phyloP scores from a whole-genome alignment of 2,329 filamentous ascomycete genomes.

The Aspergillus hiratsukae region DNA sequence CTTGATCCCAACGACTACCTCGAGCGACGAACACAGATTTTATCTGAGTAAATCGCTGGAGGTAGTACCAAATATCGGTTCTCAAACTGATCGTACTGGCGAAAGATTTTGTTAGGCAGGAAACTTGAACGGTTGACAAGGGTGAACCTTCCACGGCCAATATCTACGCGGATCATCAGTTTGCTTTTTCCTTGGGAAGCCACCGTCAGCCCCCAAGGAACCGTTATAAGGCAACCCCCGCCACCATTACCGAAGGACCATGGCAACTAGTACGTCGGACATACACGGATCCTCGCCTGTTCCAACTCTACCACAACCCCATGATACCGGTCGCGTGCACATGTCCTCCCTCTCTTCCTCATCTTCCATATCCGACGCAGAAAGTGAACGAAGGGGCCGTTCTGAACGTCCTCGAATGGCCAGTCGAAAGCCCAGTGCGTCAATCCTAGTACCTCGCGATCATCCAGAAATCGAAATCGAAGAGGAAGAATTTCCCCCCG shows the following conservation, averaged over 20 bases:
- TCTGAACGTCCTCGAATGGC: constrained; percentile 62
- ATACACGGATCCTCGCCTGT: constrained; percentile 37
- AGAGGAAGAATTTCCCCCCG: constrained; percentile 72
- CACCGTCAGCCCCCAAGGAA: constrained; percentile 11
- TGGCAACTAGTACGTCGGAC: constrained; percentile 35
- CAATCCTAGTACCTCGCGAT: constrained; percentile 76
- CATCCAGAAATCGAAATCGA: constrained; percentile 67
- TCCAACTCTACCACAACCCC: constrained; percentile 37
- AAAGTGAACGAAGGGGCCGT: constrained; percentile 41
- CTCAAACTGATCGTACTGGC: background rate
- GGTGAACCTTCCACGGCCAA: background rate
- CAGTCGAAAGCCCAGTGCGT: constrained; percentile 73
- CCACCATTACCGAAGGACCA: constrained; percentile 16
- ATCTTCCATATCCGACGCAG: constrained; percentile 47
- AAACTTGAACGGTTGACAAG: constrained; percentile 3
- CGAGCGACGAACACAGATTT: constrained; percentile 35
- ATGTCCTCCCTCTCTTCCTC: constrained; percentile 42
- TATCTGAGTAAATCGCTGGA: constrained; percentile 36
- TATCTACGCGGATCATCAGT: background rate
- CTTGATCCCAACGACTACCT: constrained; percentile 31
- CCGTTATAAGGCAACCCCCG: constrained; percentile 6
- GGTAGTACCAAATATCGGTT: constrained; percentile 25
- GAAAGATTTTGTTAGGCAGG: background rate
- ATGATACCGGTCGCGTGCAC: constrained; percentile 35
- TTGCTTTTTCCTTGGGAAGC: background rate